Conservation (phyloP, 139 green algal species). For the Chlamydomonas schloesseri region DNA sequence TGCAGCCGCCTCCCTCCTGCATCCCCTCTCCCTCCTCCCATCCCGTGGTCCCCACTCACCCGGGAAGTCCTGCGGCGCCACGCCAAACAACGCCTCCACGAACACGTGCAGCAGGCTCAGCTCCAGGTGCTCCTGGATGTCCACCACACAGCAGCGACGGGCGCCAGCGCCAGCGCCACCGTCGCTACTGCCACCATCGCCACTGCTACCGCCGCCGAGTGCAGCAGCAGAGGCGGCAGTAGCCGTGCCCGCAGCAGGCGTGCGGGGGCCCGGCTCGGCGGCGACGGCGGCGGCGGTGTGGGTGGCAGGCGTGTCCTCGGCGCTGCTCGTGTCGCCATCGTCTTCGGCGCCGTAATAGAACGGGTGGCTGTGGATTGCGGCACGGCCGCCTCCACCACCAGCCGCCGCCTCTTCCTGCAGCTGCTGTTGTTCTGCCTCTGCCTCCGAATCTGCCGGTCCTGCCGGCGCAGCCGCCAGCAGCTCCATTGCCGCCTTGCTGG, state of each 20-base stretch:
- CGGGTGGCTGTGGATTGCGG: too few species aligned
- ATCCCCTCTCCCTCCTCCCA: too few species aligned
- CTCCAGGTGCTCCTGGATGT: slow-evolving; percentile 58
- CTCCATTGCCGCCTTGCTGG: too few species aligned
- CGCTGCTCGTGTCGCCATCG: background rate
- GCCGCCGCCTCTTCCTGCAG: too few species aligned
- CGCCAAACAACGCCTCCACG: slow-evolving; percentile 68
- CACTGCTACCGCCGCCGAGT: background rate
- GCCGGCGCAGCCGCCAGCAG: too few species aligned
- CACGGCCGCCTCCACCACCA: too few species aligned
- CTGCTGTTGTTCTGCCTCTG: too few species aligned
- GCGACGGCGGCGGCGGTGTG: too few species aligned
- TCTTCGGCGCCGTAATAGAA: too few species aligned
- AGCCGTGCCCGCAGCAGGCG: background rate
- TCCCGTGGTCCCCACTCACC: slow-evolving; percentile 28
- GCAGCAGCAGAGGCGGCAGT: background rate
- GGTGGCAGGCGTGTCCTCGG: background rate
- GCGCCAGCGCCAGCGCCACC: background rate
- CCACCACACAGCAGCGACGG: background rate
- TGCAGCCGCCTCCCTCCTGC: too few species aligned
- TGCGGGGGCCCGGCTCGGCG: too few species aligned
- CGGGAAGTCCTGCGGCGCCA: slow-evolving; percentile 41
- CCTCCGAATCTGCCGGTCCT: too few species aligned
- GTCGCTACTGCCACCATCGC: background rate
- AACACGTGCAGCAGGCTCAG: slow-evolving; percentile 68